Conservation (phyloP, 257 asterid genomes). For the Striga asiatica region DNA sequence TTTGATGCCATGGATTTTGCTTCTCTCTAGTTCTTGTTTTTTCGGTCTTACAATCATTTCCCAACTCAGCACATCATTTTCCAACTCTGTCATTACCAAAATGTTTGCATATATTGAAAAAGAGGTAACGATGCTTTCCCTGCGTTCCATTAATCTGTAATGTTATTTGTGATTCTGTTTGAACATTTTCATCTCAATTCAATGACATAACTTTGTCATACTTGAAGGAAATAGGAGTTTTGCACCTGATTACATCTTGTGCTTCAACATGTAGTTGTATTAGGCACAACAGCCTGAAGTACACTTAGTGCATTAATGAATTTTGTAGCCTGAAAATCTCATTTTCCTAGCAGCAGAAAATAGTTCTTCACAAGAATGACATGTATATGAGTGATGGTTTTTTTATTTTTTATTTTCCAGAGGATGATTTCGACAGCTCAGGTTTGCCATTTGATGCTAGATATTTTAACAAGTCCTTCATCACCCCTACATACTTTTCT, state of each 20-base stretch:
- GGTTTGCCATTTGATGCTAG: constrained; percentile 45
- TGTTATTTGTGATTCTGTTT: background rate
- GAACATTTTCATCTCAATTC: constrained; percentile 5
- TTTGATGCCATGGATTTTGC: constrained; percentile 17
- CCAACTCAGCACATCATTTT: too few species aligned
- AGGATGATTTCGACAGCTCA: constrained; percentile 51
- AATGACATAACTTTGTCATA: background rate
- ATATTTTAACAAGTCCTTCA: constrained; percentile 36
- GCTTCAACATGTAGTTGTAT: background rate
- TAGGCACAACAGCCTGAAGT: background rate
- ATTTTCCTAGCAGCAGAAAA: background rate
- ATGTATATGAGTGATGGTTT: constrained; percentile 14
- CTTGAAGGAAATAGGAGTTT: background rate
- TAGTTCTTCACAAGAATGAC: background rate
- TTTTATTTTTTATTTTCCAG: constrained; percentile 37
- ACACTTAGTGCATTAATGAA: constrained; percentile 4
- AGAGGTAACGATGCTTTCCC: constrained; percentile 1
- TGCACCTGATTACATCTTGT: background rate
- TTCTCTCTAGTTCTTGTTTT: background rate
- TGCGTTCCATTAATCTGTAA: background rate
- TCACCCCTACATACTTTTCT: constrained; percentile 24
- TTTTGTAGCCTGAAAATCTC: background rate
- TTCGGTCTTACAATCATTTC: background rate
- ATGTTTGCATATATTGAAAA: background rate
- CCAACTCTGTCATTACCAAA: constrained; percentile 1